A percentile compares a stretch with the other conserved stretches of the same genome.
phyloP scores from a whole-genome alignment of 1,284 basidiomycete species.

The Leccinum subfulvum region DNA sequence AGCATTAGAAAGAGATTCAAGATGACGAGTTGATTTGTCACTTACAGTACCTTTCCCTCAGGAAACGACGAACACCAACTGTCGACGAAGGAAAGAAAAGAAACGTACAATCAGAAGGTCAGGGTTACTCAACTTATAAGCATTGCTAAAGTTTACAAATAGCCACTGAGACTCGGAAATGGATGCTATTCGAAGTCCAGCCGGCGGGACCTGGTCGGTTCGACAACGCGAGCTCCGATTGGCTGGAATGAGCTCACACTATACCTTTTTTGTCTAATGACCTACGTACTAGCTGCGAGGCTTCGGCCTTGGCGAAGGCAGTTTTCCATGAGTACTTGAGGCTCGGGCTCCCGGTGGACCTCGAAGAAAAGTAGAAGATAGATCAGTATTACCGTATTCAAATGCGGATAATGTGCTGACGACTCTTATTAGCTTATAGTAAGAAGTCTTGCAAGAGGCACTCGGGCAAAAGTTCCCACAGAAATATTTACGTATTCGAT shows the following conservation, averaged over 20 bases:
- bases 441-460: too few relatives aligned
- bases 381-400: neutral
- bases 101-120: neutral
- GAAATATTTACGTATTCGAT: too few relatives aligned
- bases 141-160: neutral
- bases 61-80: constrained; percentile 14
- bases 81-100: neutral
- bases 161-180: too few relatives aligned
- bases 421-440: too few relatives aligned
- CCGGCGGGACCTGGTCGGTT: neutral
- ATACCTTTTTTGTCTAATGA: neutral
- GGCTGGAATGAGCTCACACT: neutral
- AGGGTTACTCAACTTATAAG: neutral
- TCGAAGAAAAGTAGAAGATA: neutral
- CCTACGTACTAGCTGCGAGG: neutral
- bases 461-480: too few relatives aligned
- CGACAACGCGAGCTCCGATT: neutral
- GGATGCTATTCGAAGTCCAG: neutral
- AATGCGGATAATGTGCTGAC: neutral
- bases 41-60: constrained; percentile 12
- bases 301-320: neutral
- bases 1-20: neutral
- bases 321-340: neutral
- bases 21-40: neutral
- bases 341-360: neutral